Conservation (phyloP, 345 rosid species). For the Melaleuca quinquenervia region DNA sequence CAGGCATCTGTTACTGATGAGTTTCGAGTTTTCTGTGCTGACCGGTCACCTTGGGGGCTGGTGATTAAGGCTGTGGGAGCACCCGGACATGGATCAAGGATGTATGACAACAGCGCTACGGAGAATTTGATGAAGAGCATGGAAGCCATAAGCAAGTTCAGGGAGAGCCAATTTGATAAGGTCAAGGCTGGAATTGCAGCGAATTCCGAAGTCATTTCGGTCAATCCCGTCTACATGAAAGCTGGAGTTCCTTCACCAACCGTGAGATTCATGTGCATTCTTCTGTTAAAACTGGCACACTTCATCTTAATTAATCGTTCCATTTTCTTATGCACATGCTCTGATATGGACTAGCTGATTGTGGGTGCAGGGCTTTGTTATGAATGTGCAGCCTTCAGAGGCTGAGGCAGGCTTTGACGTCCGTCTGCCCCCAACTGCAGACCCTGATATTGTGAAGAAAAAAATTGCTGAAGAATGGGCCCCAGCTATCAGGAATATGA, state of each 20-base stretch:
- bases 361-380: constrained; percentile 59
- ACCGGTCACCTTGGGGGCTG: constrained; percentile 56
- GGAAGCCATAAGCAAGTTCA: constrained; percentile 50
- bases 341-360: background rate
- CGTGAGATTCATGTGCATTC: constrained; percentile 22
- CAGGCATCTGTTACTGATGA: constrained; percentile 63
- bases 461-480: constrained; percentile 88
- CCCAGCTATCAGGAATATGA: constrained; percentile 66
- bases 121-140: constrained; percentile 90
- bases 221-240: constrained; percentile 76
- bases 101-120: constrained; percentile 73
- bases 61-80: constrained; percentile 43
- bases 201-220: constrained; percentile 68
- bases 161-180: constrained; percentile 63
- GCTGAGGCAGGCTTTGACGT: constrained; percentile 90
- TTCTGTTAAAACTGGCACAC: background rate
- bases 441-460: constrained; percentile 47
- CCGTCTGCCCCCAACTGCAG: constrained; percentile 71
- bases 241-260: constrained; percentile 64
- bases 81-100: constrained; percentile 78
- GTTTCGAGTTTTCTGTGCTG: constrained; percentile 66
- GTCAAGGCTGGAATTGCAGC: constrained; percentile 67
- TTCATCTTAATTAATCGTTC: background rate
- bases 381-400: constrained; percentile 92
- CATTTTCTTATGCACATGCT: background rate